phyloP scores from a whole-genome alignment of 345 rosid genomes.

The Moricandia moricandioides region DNA sequence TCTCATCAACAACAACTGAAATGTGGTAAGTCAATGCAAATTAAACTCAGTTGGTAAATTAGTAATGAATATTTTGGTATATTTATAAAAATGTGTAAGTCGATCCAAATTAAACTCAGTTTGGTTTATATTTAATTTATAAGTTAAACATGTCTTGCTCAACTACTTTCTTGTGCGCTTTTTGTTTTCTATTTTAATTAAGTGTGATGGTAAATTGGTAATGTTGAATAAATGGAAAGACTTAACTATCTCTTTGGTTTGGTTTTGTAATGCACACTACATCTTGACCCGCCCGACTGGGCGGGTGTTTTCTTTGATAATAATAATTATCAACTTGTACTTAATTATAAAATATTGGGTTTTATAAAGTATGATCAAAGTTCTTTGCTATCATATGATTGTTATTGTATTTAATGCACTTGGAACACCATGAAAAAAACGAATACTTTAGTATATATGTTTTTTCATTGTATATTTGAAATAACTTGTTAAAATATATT shows the following conservation, averaged over 20 bases:
- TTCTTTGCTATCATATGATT: no score
- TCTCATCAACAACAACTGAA: constrained; percentile 11
- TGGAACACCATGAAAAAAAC: no score
- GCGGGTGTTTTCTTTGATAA: no score
- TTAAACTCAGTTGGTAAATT: not conserved
- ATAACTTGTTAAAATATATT: no score
- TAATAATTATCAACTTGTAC: no score
- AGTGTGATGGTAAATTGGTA: not conserved
- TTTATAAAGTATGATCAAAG: no score
- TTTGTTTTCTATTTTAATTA: not conserved
- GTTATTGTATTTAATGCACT: no score
- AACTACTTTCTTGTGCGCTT: not conserved
- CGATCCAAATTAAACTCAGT: not conserved
- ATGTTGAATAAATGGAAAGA: not conserved
- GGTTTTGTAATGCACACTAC: not conserved
- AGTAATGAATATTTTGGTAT: not conserved
- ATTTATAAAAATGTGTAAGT: not conserved
- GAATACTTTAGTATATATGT: no score
- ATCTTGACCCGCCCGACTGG: no score
- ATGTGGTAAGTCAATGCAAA: constrained; percentile 17
- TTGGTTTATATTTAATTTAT: not conserved
- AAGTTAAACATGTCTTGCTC: not conserved
- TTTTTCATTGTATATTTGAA: no score
- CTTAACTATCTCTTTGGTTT: not conserved
- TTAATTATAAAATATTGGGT: no score